Evolutionary conservation across 2,329 filamentous ascomycete species (phyloP).

Genomic region (Talaromyces sp.): DNA sequence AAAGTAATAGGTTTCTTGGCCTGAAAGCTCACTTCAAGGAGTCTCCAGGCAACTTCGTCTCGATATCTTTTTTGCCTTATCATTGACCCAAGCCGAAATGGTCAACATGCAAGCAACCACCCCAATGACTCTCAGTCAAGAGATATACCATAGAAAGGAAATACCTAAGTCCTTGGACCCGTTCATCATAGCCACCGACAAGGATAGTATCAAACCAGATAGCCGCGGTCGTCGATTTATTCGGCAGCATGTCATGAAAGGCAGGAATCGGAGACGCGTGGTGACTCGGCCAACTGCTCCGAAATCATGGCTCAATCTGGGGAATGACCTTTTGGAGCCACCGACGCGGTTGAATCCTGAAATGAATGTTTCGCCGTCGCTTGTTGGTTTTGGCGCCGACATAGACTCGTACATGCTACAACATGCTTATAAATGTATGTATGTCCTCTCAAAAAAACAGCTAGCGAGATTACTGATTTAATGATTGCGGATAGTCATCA

Average conservation of each 20-base stretch:
- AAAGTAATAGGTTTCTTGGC: neutral
- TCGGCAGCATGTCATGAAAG: constrained; percentile 9
- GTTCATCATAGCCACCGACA: constrained; percentile 7
- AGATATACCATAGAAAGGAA: neutral
- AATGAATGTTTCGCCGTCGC: neutral
- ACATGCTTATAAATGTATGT: neutral
- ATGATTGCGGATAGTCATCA: no score
- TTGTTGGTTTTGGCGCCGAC: neutral
- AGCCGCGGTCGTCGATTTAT: neutral
- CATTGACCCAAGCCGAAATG: neutral
- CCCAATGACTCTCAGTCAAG: neutral
- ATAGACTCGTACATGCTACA: constrained; percentile 3
- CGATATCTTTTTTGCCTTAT: neutral
- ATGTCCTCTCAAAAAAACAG: no score
- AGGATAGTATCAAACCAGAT: constrained; percentile 1
- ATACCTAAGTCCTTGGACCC: neutral
- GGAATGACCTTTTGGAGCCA: neutral
- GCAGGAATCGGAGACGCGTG: neutral
- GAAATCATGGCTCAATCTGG: neutral
- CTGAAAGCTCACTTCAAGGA: neutral
- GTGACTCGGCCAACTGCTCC: neutral
- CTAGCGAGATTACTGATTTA: no score
- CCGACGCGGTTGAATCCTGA: neutral
- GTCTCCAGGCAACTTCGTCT: neutral
- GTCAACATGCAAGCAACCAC: neutral